Evolutionary conservation across 495 filamentous ascomycete genomes (phyloP).

Genomic region (Aspergillus bridgeri): DNA sequence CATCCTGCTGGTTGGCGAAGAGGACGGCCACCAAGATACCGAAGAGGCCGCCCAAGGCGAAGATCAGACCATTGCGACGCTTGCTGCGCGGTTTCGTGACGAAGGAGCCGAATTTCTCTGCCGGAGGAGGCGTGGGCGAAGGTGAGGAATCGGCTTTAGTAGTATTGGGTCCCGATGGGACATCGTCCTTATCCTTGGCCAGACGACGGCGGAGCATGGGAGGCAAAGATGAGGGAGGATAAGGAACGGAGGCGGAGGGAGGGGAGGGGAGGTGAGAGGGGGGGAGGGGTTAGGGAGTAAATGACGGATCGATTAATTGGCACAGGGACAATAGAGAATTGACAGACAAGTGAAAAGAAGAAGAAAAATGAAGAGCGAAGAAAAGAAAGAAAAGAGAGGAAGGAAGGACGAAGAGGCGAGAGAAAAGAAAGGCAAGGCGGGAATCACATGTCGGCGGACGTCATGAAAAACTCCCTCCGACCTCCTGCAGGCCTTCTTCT

Average conservation of each 20-base stretch:
- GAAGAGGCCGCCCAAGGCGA: constrained; percentile 77
- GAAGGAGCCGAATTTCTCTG: constrained; percentile 36
- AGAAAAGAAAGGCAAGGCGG: neutral
- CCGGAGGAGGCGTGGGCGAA: neutral
- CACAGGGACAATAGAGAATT: constrained; percentile 4
- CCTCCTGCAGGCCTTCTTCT: constrained; percentile 11
- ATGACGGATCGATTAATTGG: constrained; percentile 1
- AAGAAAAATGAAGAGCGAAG: neutral
- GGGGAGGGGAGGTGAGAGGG: too few species aligned
- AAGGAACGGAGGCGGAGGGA: too few species aligned
- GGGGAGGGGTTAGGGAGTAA: neutral
- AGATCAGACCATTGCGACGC: constrained; percentile 73
- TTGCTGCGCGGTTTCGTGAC: constrained; percentile 55
- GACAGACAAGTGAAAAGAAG: neutral
- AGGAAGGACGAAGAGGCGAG: neutral
- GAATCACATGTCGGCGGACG: constrained; percentile 32
- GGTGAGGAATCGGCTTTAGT: neutral
- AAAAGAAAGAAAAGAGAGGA: neutral
- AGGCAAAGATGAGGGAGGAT: constrained; percentile 17
- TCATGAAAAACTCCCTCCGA: constrained; percentile 13
- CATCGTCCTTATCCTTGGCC: constrained; percentile 32
- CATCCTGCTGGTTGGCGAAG: constrained; percentile 79
- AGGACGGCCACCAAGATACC: constrained; percentile 77
- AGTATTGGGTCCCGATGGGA: constrained; percentile 10
- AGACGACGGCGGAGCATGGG: constrained; percentile 44